A percentile compares a stretch with the other conserved stretches of the same genome.
These are phyloP conservation scores for Monsonia emarginata DNA, from an alignment of 441 rosid species.

Conservation along the genomic window DNA sequence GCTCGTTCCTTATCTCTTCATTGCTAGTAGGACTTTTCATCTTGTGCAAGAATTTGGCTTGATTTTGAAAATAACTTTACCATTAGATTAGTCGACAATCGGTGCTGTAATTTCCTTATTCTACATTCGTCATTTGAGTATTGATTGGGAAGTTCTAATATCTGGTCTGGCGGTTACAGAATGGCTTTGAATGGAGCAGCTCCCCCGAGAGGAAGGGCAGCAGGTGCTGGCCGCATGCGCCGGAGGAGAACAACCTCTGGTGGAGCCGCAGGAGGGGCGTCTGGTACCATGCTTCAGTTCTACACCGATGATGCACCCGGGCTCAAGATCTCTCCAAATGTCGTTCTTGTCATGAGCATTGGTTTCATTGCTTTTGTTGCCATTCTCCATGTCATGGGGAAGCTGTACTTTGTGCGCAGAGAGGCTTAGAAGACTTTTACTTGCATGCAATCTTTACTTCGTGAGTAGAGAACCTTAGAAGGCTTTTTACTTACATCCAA, in stretches of 20 bases:
- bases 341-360: slow-evolving; percentile 3
- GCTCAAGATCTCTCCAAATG: background rate
- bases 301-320: slow-evolving; percentile 1
- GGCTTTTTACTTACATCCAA: background rate
- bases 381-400: slow-evolving; percentile 4
- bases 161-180: background rate
- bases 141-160: background rate
- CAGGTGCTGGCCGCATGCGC: background rate
- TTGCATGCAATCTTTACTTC: background rate
- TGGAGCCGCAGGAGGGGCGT: background rate
- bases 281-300: slow-evolving; percentile 4
- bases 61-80: background rate
- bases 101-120: too few relatives aligned
- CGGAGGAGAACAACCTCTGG: background rate
- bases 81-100: background rate
- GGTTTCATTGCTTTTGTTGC: slow-evolving; percentile 4
- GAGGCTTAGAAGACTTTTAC: background rate
- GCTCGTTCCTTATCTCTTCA: too few relatives aligned
- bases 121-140: too few relatives aligned
- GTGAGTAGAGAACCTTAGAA: background rate
- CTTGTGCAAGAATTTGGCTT: background rate
- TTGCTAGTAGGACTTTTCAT: background rate
- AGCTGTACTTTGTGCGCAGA: background rate
- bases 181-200: background rate
- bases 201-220: background rate